Base-by-base conservation (phyloP, 192 early-diverging fungal species). In the Entophlyctis helioformis region DNA sequence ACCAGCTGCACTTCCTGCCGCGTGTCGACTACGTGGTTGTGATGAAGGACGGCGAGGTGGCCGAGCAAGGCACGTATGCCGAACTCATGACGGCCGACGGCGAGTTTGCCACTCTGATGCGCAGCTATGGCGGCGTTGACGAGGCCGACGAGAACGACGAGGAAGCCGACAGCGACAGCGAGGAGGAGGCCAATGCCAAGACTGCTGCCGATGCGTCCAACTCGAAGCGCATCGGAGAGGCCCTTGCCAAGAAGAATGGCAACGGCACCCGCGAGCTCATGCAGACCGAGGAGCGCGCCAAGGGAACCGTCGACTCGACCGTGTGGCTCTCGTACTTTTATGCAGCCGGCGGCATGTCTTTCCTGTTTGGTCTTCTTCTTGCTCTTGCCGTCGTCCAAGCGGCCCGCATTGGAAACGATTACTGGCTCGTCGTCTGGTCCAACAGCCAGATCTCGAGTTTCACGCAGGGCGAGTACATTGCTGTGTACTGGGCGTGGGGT, bases 1-100 rank as follows among this genome's bases (percentile, higher is more conserved):
- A 94, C 56, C 73, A 79, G 42, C 66, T 91, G 1, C 74, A 84
- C 45, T 65, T 83, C 39, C 47, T 96, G 41, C 84, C 86, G 0
- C 64, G 77, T 38, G 81, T 78, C 27, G 80, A 89, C 41, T 78
- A 74, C 42, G 61, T 94, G 1, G 46, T 89, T 11, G 64, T 69
- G 15, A 56, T 93, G 50, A 77, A 83, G 31, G 67, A 84, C 19
- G 85, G 87, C 18, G 53, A 59, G 31, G 72, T 92, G 38, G 68
- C 60, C 28, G 82, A 85, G 56, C 60, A 72, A 12, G 87, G 79
- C 23, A 65, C 65, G 0, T 85, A 71, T 44, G 51, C 52, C 0
- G 78, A 84, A 24, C 55, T 88, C 36, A 78, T 84, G 61, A 49
- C 16, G 0, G 52, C 49, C n/a, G 60, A 71, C 2, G 74, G 78